Percentiles rank a stretch among this genome's conserved stretches.
Conservation (phyloP, 2,329 filamentous ascomycete species). For the Nigrospora osmanthi region DNA sequence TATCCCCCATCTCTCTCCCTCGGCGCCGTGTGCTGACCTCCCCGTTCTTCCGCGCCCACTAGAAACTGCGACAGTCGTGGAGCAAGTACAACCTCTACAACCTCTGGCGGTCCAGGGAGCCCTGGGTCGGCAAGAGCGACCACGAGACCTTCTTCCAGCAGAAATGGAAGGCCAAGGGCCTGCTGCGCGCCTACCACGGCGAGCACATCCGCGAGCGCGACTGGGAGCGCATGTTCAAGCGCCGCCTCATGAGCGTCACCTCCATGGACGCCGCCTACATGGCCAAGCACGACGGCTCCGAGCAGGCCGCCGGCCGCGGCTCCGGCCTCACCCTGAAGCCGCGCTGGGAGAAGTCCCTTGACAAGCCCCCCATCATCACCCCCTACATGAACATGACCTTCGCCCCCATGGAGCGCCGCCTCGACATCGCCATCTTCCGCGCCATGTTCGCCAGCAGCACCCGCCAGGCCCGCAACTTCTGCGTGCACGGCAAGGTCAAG, state of each 20-base stretch:
- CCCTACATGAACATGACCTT: slow-evolving; percentile 97
- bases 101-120: slow-evolving; percentile 48
- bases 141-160: slow-evolving; percentile 85
- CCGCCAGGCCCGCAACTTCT: slow-evolving; percentile 88
- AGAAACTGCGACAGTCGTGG: slow-evolving; percentile 96
- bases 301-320: slow-evolving; percentile 76
- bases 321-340: slow-evolving; percentile 49
- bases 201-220: slow-evolving; percentile 88
- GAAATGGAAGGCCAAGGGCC: slow-evolving; percentile 89
- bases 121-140: slow-evolving; percentile 27
- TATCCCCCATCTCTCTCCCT: no score
- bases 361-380: slow-evolving; percentile 37
- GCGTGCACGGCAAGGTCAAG: slow-evolving; percentile 84
- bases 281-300: slow-evolving; percentile 72
- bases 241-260: slow-evolving; percentile 72
- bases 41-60: slow-evolving; percentile 8
- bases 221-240: slow-evolving; percentile 89
- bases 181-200: slow-evolving; percentile 83
- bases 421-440: slow-evolving; percentile 92
- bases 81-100: slow-evolving; percentile 97
- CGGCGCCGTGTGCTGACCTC: background rate
- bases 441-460: slow-evolving; percentile 91
- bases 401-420: slow-evolving; percentile 78
- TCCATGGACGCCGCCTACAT: slow-evolving; percentile 78
- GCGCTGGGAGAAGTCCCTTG: background rate